These are phyloP conservation scores for Discostella pseudostelligera DNA, from an alignment of 108 stramenopile genomes.

Conservation along the genomic window DNA sequence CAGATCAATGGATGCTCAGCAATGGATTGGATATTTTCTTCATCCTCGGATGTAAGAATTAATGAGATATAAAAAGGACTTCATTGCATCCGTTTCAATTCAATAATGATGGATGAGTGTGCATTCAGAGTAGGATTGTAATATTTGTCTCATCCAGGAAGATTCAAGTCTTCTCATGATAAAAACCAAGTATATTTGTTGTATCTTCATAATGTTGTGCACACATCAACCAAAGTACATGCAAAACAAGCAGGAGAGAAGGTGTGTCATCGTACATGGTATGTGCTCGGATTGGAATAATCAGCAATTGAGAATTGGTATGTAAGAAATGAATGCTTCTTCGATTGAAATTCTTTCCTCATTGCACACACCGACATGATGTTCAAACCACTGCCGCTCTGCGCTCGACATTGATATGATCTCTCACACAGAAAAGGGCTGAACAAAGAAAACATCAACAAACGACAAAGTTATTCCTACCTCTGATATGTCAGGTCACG, in stretches of 20 bases:
- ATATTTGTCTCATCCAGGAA: neutral
- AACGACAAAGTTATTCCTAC: no score
- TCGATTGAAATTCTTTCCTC: neutral
- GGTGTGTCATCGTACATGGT: no score
- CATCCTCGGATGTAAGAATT: slow-evolving; percentile 2
- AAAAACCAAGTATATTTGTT: neutral
- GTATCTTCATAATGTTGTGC: neutral
- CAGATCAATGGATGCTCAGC: neutral
- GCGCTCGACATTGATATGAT: no score
- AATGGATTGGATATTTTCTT: neutral
- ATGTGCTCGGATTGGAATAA: slow-evolving; percentile 11
- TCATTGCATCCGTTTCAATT: neutral
- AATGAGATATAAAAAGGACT: slow-evolving; percentile 5
- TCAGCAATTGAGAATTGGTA: neutral
- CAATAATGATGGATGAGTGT: no score
- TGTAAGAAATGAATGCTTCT: neutral
- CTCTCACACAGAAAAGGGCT: no score
- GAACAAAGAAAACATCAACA: no score
- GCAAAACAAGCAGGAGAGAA: neutral
- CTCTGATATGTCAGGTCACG: no score
- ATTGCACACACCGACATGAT: neutral
- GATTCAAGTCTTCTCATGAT: neutral
- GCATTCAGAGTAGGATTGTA: slow-evolving; percentile 3
- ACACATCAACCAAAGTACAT: neutral
- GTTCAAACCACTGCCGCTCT: no score